Percentiles rank a stretch among this genome's conserved stretches.
These are phyloP conservation scores for Hanseniaspora hatyaiensis DNA, from an alignment of 805 yeast genomes.

Conservation along the genomic window DNA sequence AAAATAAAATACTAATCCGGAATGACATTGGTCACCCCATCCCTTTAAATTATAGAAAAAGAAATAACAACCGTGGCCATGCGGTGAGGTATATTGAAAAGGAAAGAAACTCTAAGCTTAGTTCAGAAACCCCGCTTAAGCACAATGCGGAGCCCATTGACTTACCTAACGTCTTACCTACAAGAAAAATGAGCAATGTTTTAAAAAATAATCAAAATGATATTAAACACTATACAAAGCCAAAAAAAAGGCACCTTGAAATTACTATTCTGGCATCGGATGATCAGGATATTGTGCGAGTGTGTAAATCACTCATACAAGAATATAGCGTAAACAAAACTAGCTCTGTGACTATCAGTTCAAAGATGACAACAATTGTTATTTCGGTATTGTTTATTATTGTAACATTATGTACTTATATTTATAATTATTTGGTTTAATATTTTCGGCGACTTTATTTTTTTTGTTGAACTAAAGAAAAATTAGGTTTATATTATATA, in stretches of 20 bases:
- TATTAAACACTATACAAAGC: slow-evolving; percentile 18
- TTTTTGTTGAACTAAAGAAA: neutral
- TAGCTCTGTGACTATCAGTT: neutral
- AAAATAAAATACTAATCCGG: neutral
- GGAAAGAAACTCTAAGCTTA: slow-evolving; percentile 20
- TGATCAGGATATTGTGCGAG: slow-evolving; percentile 10
- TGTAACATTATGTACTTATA: no score
- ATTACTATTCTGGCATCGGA: slow-evolving; percentile 17
- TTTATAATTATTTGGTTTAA: no score
- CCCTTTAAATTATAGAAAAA: slow-evolving; percentile 30
- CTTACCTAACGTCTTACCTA: no score
- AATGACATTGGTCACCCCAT: slow-evolving; percentile 30
- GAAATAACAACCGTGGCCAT: neutral
- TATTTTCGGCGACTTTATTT: no score
- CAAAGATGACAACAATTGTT: neutral
- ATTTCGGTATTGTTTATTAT: neutral
- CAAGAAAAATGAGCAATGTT: no score
- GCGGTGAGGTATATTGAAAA: neutral
- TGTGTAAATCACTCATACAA: slow-evolving; percentile 6
- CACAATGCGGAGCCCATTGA: no score
- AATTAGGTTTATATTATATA: neutral
- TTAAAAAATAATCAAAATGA: no score
- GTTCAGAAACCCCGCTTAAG: no score
- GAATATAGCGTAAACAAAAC: neutral
- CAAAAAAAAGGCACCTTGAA: slow-evolving; percentile 19